These are phyloP conservation scores for Alisma plantagoaquatica DNA, from an alignment of 106 monocot genomes.

Conservation along the genomic window DNA sequence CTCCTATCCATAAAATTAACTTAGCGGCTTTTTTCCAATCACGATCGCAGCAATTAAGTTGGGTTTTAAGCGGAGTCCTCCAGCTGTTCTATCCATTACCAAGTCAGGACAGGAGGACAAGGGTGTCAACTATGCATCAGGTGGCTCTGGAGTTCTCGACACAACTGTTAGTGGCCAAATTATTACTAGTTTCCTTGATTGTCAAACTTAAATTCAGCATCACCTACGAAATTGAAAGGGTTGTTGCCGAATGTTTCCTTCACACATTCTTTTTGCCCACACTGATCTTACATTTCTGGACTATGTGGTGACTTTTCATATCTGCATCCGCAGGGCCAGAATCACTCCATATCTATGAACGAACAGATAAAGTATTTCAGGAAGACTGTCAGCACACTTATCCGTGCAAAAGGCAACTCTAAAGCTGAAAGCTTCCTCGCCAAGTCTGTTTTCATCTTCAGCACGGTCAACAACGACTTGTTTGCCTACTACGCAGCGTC, in stretches of 20 bases:
- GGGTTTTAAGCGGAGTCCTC: conserved; percentile 3
- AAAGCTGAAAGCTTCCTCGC: conserved; percentile 1
- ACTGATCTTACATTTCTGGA: too few species aligned
- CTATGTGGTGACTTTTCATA: too few species aligned
- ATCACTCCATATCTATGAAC: conserved; percentile 2
- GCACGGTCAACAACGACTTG: conserved; percentile 36
- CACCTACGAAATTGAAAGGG: too few species aligned
- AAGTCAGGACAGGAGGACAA: background rate
- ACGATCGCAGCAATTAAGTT: background rate
- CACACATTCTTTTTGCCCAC: too few species aligned
- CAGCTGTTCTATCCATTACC: conserved; percentile 1
- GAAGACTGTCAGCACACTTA: background rate
- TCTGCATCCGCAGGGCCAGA: conserved; percentile 4
- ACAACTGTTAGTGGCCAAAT: conserved; percentile 1
- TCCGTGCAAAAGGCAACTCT: conserved; percentile 2
- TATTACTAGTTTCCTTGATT: too few species aligned
- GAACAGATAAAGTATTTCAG: conserved; percentile 17
- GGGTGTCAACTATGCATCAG: too few species aligned
- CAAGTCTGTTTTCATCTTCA: conserved; percentile 38
- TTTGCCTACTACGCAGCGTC: background rate
- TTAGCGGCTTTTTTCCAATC: background rate
- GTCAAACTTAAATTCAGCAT: too few species aligned
- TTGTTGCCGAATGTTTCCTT: too few species aligned
- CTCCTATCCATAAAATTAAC: background rate
- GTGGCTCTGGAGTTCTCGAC: too few species aligned